Evolutionary conservation across 345 rosid species (phyloP), one percentile per base, ranked within the genome.

Genomic region (Draba incana): DNA sequence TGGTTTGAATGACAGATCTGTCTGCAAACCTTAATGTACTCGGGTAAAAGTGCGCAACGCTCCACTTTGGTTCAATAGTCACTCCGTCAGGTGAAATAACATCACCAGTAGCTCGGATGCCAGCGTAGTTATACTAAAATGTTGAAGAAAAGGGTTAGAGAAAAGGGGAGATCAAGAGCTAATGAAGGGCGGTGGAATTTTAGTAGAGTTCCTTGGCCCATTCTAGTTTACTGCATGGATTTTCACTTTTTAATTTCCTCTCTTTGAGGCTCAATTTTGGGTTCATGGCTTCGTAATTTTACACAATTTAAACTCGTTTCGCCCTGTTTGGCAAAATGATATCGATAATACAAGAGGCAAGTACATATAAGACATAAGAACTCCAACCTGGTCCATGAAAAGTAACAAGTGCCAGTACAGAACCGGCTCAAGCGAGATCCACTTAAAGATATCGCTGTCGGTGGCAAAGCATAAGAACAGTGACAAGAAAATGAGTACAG

Each of bases 321-420:
- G 3, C 60, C 16, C 47, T 31, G 61, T 33, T 67, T 67, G 42
- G 45, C 46, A 24, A 44, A 3, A 6, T 52, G 57, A 47, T 12
- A 62, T 31, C 31, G 38, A 54, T n/a, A 30, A 75, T 44, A 47
- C n/a, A n/a, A 60, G 47, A 55, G 6, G 14, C 24, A 37, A 39
- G 41, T 70, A 58, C n/a, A n/a, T n/a, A n/a, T n/a, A n/a, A n/a
- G n/a, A n/a, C n/a, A n/a, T n/a, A n/a, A n/a, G n/a, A 57, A 30
- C 13, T 37, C 82, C 53, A 78, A 92, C 98, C 98, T 90, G 89
- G 77, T 93, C 98, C 98, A 90, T 93, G 75, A 88, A 93, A 68
- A 93, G 97, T 75, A 93, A 81, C 20, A 94, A 85, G 76, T 88
- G 85, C 98, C 97, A 90, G 80, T 79, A 93, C 72, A 84, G 84